These are phyloP conservation scores for Rhodomyrtus psidioides DNA, from an alignment of 441 rosid species.

Conservation along the genomic window DNA sequence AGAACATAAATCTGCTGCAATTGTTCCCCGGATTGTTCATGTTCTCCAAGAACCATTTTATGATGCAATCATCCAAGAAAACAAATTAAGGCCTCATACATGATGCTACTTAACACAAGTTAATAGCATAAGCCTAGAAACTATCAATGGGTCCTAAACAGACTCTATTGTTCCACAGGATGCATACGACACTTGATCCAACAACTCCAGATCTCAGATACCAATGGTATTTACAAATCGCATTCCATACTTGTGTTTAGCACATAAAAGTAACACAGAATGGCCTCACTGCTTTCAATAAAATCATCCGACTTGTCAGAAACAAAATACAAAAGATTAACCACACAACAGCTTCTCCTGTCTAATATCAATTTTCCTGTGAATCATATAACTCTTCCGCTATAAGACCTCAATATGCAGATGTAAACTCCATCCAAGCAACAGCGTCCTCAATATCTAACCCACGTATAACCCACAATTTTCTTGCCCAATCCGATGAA, in stretches of 20 bases:
- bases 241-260: too few relatives aligned
- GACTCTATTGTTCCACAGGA: background rate
- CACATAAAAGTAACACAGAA: background rate
- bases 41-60: background rate
- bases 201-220: too few relatives aligned
- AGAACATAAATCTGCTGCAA: background rate
- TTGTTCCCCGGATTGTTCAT: background rate
- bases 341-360: background rate
- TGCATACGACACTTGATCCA: too few relatives aligned
- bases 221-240: too few relatives aligned
- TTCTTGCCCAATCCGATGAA: constrained; percentile 42
- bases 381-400: background rate
- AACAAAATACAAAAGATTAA: background rate
- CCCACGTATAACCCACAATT: background rate
- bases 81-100: background rate
- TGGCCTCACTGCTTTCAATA: background rate
- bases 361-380: background rate
- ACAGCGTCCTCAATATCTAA: background rate
- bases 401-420: background rate
- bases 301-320: background rate
- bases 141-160: background rate
- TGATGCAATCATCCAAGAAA: background rate
- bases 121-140: background rate
- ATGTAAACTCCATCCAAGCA: background rate
- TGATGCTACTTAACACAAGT: background rate